Percentiles rank a stretch among this genome's conserved stretches.
phyloP scores from a whole-genome alignment of 2,329 filamentous ascomycete genomes.

The Exophiala mesophila region DNA sequence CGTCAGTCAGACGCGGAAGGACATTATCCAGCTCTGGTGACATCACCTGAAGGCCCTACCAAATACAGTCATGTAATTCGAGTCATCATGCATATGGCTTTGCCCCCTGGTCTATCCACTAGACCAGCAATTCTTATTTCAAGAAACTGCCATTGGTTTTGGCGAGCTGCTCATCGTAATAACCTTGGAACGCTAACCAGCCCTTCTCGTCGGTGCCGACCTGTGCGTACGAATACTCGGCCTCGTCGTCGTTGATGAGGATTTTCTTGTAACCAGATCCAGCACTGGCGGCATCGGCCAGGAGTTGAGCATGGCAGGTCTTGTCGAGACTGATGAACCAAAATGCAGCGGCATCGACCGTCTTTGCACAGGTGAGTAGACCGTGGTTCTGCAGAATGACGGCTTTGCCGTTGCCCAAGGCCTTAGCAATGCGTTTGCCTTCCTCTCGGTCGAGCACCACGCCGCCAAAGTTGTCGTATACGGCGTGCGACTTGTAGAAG shows the following conservation, averaged over 20 bases:
- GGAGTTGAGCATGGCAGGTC: constrained; percentile 38
- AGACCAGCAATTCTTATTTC: too few relatives aligned
- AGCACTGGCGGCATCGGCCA: constrained; percentile 39
- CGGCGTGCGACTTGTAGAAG: constrained; percentile 34
- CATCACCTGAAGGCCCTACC: too few relatives aligned
- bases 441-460: constrained; percentile 51
- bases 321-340: constrained; percentile 50
- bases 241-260: constrained; percentile 27
- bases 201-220: constrained; percentile 44
- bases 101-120: too few relatives aligned
- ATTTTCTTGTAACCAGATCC: constrained; percentile 32
- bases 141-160: constrained; percentile 49
- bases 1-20: too few relatives aligned
- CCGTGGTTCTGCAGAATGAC: constrained; percentile 54
- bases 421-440: constrained; percentile 45
- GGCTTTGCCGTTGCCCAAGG: constrained; percentile 48
- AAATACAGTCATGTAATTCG: too few relatives aligned
- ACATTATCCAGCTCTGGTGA: too few relatives aligned
- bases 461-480: constrained; percentile 48
- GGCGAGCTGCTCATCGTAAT: constrained; percentile 51
- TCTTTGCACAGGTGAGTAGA: constrained; percentile 47
- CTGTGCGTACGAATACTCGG: constrained; percentile 25
- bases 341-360: constrained; percentile 49
- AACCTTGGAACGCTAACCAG: constrained; percentile 50
- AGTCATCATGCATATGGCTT: too few relatives aligned